A percentile compares a stretch with the other conserved stretches of the same genome.
These are phyloP conservation scores for Clarireedia hainanense DNA, from an alignment of 2,329 filamentous ascomycete genomes.

Conservation along the genomic window DNA sequence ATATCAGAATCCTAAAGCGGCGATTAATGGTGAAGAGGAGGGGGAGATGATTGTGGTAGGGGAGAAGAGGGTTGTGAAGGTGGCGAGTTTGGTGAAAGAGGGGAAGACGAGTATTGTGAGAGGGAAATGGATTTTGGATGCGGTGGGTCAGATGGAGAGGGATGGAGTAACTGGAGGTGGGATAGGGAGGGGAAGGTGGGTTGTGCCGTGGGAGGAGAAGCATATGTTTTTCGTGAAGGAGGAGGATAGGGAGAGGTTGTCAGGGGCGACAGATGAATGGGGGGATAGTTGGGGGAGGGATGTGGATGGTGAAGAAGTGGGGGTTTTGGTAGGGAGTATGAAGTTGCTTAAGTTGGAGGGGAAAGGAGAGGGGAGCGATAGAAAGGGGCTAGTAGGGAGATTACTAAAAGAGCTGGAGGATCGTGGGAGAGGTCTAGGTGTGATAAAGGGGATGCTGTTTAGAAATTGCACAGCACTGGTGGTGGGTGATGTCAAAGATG, in stretches of 20 bases:
- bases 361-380: conserved; percentile 33
- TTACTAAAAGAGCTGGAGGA: conserved; percentile 50
- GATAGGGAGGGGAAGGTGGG: conserved; percentile 39
- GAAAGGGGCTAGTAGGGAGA: conserved; percentile 36
- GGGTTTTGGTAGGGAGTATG: conserved; percentile 41
- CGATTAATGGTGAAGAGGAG: conserved; percentile 20
- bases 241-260: conserved; percentile 44
- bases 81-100: conserved; percentile 71
- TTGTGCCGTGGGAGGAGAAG: conserved; percentile 53
- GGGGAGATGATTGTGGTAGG: conserved; percentile 64
- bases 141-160: conserved; percentile 42
- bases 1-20: conserved; percentile 61
- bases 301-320: conserved; percentile 55
- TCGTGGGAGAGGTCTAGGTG: conserved; percentile 40
- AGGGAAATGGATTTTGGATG: conserved; percentile 75
- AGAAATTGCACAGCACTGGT: conserved; percentile 31
- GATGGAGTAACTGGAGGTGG: conserved; percentile 30
- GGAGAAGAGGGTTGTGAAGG: conserved; percentile 74
- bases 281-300: conserved; percentile 80
- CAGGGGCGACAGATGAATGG: conserved; percentile 62
- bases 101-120: conserved; percentile 65
- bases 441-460: conserved; percentile 46
- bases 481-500: conserved; percentile 18
- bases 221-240: conserved; percentile 68
- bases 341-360: too few relatives aligned